These are phyloP conservation scores for Sambucus nigra DNA, from an alignment of 129 eudicot genomes.

Conservation along the genomic window DNA sequence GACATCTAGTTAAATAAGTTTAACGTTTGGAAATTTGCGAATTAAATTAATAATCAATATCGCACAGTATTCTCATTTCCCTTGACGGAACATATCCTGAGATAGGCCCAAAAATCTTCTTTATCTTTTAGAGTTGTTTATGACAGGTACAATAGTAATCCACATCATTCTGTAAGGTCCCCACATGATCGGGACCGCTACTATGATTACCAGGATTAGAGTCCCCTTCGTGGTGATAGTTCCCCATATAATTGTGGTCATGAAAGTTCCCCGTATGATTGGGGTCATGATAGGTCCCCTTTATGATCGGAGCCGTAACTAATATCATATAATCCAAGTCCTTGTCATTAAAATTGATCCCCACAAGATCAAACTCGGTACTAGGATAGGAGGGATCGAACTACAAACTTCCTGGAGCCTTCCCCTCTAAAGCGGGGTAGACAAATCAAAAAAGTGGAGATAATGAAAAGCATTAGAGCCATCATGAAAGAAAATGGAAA, in stretches of 20 bases:
- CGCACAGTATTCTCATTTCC: no score
- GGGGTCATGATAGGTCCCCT: no score
- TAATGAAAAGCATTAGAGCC: slow-evolving; percentile 42
- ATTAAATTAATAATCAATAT: no score
- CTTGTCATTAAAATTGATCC: slow-evolving; percentile 59
- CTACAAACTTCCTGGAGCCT: slow-evolving; percentile 40
- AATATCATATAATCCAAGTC: slow-evolving; percentile 50
- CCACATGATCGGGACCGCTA: slow-evolving; percentile 70
- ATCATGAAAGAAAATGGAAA: slow-evolving; percentile 36
- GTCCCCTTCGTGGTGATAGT: slow-evolving; percentile 55
- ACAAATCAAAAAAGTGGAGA: slow-evolving; percentile 33
- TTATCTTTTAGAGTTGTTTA: slow-evolving; percentile 34
- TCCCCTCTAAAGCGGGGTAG: slow-evolving; percentile 47
- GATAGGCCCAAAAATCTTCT: slow-evolving; percentile 64
- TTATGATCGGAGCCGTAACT: slow-evolving; percentile 52
- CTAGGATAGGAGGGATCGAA: slow-evolving; percentile 47
- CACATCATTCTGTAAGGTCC: slow-evolving; percentile 74
- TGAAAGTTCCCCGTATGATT: slow-evolving; percentile 48
- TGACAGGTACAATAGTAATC: slow-evolving; percentile 59
- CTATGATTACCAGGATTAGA: slow-evolving; percentile 45
- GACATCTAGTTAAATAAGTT: no score
- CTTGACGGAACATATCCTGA: slow-evolving; percentile 34
- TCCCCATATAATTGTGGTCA: slow-evolving; percentile 60
- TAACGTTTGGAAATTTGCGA: no score
- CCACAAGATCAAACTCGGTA: slow-evolving; percentile 49